Conservation (phyloP, 106 monocot genomes). For the Dendrobium huoshanense region DNA sequence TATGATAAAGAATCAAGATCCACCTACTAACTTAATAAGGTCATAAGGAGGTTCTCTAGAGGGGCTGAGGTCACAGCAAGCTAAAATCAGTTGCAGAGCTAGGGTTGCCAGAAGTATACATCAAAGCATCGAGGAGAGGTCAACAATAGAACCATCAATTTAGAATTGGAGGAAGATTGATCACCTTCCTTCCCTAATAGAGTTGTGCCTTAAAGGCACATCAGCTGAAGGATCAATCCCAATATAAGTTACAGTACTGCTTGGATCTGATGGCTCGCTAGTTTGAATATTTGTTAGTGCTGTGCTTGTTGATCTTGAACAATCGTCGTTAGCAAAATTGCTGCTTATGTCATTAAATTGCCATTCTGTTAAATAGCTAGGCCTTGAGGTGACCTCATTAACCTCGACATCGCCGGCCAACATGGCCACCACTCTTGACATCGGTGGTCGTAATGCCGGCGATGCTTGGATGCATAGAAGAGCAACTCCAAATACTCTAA, state of each 20-base stretch:
- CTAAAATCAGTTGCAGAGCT: too few relatives aligned
- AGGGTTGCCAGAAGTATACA: too few relatives aligned
- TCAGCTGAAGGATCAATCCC: background rate
- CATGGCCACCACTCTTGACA: slow-evolving; percentile 89
- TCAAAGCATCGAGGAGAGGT: too few relatives aligned
- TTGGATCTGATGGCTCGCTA: slow-evolving; percentile 3
- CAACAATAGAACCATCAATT: too few relatives aligned
- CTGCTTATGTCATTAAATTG: slow-evolving; percentile 48
- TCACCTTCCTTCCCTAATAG: background rate
- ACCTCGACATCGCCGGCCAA: slow-evolving; percentile 61
- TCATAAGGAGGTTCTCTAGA: too few relatives aligned
- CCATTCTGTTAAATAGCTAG: slow-evolving; percentile 67
- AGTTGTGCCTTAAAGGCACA: background rate
- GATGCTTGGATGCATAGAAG: slow-evolving; percentile 31
- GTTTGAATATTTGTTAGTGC: slow-evolving; percentile 6
- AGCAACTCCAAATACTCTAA: too few relatives aligned
- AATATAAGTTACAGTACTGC: slow-evolving; percentile 25
- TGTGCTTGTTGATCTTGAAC: slow-evolving; percentile 5
- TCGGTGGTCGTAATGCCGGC: slow-evolving; percentile 51
- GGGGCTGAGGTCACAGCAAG: too few relatives aligned
- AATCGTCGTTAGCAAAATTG: slow-evolving; percentile 15
- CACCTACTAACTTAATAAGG: too few relatives aligned
- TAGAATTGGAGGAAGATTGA: background rate
- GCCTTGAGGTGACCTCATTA: slow-evolving; percentile 37
- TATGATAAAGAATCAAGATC: too few relatives aligned